Evolutionary conservation across 257 asterid genomes (phyloP), one percentile per base, ranked within the genome.

Genomic region (Cynanchum wilfordii): DNA sequence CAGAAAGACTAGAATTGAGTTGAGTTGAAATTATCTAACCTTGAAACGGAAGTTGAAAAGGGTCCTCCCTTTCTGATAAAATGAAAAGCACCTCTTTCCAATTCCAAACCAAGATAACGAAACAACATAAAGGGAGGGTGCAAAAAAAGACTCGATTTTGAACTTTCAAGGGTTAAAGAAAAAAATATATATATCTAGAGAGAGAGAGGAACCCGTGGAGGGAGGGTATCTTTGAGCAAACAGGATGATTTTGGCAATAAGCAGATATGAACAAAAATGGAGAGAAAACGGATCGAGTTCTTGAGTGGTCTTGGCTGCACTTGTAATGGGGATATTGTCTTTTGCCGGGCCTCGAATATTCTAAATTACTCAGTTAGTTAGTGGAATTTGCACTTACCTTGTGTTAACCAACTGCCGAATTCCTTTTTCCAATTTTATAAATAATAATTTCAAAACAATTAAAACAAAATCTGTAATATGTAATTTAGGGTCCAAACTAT

Each of bases 1-100:
- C 59, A 50, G 7, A 68, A 55, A 11, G 25, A 25, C n/a, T 25
- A 19, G 19, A 74, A 68, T 67, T 67, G 17, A 57, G 69, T 42
- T 33, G 73, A 75, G 69, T 42, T 33, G 73, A 75, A 47, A 27
- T 8, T n/a, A 4, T n/a, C 71, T 29, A 10, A 68, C 75, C 44
- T 59, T 22, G 54, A 42, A 5, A 63, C 55, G 10, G 10, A 22
- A 62, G 45, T 24, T 25, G 60, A 69, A 33, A 59, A 30, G 64
- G 58, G 62, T 33, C 74, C 59, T 54, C 11, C 44, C 33, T 42
- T 42, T 33, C 40, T 72, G 15, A 9, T 19, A 12, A 47, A 68
- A 50, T 17, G 25, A n/a, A 12, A n/a, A 17, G 9, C 19, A 20
- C 59, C 10, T 29, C 17, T 42, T 42, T 24, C 62, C 2, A 56